Evolutionary conservation across 2,329 filamentous ascomycete genomes (phyloP), one percentile per base, ranked within the genome.

Genomic region (Fusarium luffae): DNA sequence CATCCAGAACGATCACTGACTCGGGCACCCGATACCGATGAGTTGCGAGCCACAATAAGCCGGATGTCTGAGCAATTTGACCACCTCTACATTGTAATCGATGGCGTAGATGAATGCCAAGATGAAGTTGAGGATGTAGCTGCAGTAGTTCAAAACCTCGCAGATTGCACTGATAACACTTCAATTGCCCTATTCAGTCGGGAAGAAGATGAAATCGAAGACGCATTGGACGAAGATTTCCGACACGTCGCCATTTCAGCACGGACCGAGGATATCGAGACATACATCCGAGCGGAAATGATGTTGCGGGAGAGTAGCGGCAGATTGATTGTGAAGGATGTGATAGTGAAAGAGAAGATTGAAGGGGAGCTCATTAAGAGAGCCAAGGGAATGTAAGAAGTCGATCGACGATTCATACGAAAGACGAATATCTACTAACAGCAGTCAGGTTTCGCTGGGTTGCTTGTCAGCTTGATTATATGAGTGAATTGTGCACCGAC

Each of bases 371-470:
- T 71, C 7, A 23, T 68, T 3, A 2, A 8, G 2, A 18, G 52
- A 7, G 66, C 69, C 1, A 28, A 63, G 0, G 69, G 69, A 21
- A 71, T 71, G 63, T 70, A 40, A 43, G 40, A 41, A 12, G 28
- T 14, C 12, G 7, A 6, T 30, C 1, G 12, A 14, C 5, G 7
- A 41, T 19, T 19, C 10, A 12, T 1, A 2, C 10, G 1, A 28
- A 28, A 28, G 27, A n/a, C n/a, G n/a, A n/a, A n/a, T n/a, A n/a
- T n/a, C n/a, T n/a, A 42, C 41, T 42, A 16, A 43, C 54, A 2
- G 10, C 1, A 27, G 1, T 4, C 10, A 71, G 69, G 69, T 71
- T 71, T 11, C 69, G 69, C 0, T 71, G 69, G 69, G 69, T 65
- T 11, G 43, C 54, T 4, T 71, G 69, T 10, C 66, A 71, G 16